These are phyloP conservation scores for Cordyceps tenuipes DNA, from an alignment of 2,329 filamentous ascomycete species.

Conservation along the genomic window DNA sequence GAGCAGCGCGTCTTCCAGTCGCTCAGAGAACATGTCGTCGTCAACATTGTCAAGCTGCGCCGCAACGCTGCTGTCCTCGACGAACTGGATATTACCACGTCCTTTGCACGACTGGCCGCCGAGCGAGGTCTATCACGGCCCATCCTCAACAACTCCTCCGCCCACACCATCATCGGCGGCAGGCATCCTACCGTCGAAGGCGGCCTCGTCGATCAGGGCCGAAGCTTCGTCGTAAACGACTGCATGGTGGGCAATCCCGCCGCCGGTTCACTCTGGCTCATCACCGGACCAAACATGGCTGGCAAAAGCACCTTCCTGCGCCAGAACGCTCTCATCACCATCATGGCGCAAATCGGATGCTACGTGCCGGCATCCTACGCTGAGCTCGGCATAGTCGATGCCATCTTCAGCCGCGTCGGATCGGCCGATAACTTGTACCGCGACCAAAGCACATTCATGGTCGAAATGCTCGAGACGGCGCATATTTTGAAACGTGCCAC, in stretches of 20 bases:
- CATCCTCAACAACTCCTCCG: slow-evolving; percentile 53
- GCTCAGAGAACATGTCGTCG: slow-evolving; percentile 67
- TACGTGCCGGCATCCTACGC: slow-evolving; percentile 87
- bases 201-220: slow-evolving; percentile 69
- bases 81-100: slow-evolving; percentile 83
- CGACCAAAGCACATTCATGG: slow-evolving; percentile 98
- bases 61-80: slow-evolving; percentile 88
- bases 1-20: slow-evolving; percentile 72
- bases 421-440: slow-evolving; percentile 92
- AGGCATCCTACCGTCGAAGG: slow-evolving; percentile 88
- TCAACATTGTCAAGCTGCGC: slow-evolving; percentile 75
- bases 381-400: slow-evolving; percentile 85
- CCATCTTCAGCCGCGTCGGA: slow-evolving; percentile 87
- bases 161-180: slow-evolving; percentile 74
- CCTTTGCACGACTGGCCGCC: slow-evolving; percentile 70
- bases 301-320: slow-evolving; percentile 94
- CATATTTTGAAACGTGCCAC: slow-evolving; percentile 83
- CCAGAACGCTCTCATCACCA: slow-evolving; percentile 89
- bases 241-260: slow-evolving; percentile 65
- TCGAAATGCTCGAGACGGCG: slow-evolving; percentile 97
- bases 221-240: slow-evolving; percentile 78
- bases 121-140: slow-evolving; percentile 71
- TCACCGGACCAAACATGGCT: slow-evolving; percentile 94
- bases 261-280: slow-evolving; percentile 56
- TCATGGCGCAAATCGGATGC: slow-evolving; percentile 85